Conservation (phyloP, 2,329 filamentous ascomycete species). For the Salinomyces thailandicus region DNA sequence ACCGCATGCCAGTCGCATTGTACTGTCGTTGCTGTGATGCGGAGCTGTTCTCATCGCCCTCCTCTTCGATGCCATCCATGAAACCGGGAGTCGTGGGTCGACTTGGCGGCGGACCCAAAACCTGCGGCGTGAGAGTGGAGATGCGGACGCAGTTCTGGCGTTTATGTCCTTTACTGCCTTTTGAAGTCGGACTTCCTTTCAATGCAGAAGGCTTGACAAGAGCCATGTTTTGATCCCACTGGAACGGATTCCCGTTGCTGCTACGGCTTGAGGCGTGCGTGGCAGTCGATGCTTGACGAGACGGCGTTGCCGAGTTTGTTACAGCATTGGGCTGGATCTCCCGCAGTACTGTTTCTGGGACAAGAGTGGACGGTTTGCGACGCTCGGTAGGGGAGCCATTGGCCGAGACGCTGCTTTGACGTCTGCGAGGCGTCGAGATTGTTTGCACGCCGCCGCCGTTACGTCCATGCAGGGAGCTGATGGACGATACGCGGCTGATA, state of each 20-base stretch:
- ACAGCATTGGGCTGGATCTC: slow-evolving; percentile 19
- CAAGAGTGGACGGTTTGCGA: slow-evolving; percentile 10
- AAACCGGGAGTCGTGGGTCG: slow-evolving; percentile 26
- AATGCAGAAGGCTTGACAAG: slow-evolving; percentile 32
- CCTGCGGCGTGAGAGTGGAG: slow-evolving; percentile 32
- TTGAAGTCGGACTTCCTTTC: slow-evolving; percentile 35
- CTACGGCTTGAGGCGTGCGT: slow-evolving; percentile 31
- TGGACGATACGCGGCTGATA: slow-evolving; percentile 25
- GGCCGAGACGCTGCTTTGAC: slow-evolving; percentile 25
- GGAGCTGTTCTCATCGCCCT: slow-evolving; percentile 17
- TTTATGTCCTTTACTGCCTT: slow-evolving; percentile 30
- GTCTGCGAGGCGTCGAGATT: slow-evolving; percentile 26
- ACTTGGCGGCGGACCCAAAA: slow-evolving; percentile 29
- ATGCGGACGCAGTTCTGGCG: slow-evolving; percentile 38
- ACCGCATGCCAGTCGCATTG: not conserved
- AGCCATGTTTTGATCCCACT: slow-evolving; percentile 32
- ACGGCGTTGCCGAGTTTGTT: slow-evolving; percentile 16
- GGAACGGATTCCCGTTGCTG: slow-evolving; percentile 37
- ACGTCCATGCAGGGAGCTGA: slow-evolving; percentile 13
- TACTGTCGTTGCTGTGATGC: not conserved
- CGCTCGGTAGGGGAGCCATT: slow-evolving; percentile 33
- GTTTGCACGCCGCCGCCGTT: slow-evolving; percentile 20
- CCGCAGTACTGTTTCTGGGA: slow-evolving; percentile 15
- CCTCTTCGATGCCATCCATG: slow-evolving; percentile 31
- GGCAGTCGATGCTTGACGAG: slow-evolving; percentile 30